Evolutionary conservation across 2,329 filamentous ascomycete species (phyloP).

Genomic region (Hortaea werneckii): DNA sequence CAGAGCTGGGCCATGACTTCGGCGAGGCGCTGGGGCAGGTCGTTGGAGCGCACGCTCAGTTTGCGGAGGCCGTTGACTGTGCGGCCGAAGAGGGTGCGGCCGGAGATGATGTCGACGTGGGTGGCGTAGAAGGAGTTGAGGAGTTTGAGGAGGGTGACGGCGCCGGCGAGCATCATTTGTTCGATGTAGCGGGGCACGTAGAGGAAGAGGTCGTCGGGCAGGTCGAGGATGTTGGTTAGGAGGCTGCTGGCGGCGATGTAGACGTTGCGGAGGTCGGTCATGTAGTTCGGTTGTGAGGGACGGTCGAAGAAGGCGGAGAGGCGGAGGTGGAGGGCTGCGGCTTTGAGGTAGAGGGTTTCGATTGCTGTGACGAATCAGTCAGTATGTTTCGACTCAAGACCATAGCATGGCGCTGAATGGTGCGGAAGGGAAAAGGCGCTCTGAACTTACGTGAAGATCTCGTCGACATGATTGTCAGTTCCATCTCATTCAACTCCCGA

Average conservation of each 20-base stretch:
- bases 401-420: not conserved
- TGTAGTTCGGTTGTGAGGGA: slow-evolving; percentile 58
- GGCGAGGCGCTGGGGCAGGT: slow-evolving; percentile 67
- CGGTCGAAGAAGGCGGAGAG: slow-evolving; percentile 75
- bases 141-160: slow-evolving; percentile 66
- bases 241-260: slow-evolving; percentile 63
- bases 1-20: slow-evolving; percentile 84
- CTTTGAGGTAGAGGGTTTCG: slow-evolving; percentile 55
- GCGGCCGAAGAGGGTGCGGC: slow-evolving; percentile 58
- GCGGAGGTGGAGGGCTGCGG: slow-evolving; percentile 64
- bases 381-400: slow-evolving; percentile 44
- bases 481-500: slow-evolving; percentile 27
- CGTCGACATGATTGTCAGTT: slow-evolving; percentile 25
- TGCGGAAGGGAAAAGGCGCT: not conserved
- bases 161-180: slow-evolving; percentile 75
- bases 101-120: slow-evolving; percentile 59
- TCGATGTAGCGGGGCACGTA: slow-evolving; percentile 65
- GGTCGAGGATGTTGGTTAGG: slow-evolving; percentile 60
- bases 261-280: slow-evolving; percentile 63
- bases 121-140: slow-evolving; percentile 66
- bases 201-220: slow-evolving; percentile 44
- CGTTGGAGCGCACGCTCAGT: slow-evolving; percentile 67
- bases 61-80: slow-evolving; percentile 61
- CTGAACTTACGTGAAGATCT: slow-evolving; percentile 18
- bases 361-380: slow-evolving; percentile 40